Evolutionary conservation across 163 green algal genomes (phyloP).

Genomic region (Trebouxiophyceae sp.): DNA sequence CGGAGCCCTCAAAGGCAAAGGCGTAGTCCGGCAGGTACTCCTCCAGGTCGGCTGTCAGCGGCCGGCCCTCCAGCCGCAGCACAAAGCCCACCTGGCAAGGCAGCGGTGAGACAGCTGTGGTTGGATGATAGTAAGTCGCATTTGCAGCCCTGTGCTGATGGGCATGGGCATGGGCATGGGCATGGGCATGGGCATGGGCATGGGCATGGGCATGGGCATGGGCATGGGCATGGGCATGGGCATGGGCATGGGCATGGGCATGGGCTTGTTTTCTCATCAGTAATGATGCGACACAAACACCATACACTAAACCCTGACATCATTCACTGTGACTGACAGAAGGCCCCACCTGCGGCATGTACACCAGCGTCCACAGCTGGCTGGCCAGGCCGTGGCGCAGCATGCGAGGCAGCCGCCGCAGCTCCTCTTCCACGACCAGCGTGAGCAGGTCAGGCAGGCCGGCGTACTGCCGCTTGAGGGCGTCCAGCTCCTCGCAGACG

Average conservation of each 20-base stretch:
- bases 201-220: too few relatives aligned
- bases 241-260: background rate
- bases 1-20: slow-evolving; percentile 34
- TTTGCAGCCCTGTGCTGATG: too few relatives aligned
- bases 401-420: slow-evolving; percentile 46
- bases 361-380: slow-evolving; percentile 66
- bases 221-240: background rate
- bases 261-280: too few relatives aligned
- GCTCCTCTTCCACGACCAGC: slow-evolving; percentile 50
- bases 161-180: too few relatives aligned
- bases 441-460: slow-evolving; percentile 49
- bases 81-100: slow-evolving; percentile 70
- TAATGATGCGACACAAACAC: too few relatives aligned
- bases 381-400: slow-evolving; percentile 28
- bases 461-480: slow-evolving; percentile 44
- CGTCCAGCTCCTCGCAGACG: slow-evolving; percentile 64
- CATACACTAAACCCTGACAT: too few relatives aligned
- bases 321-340: too few relatives aligned
- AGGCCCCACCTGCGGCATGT: slow-evolving; percentile 64
- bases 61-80: slow-evolving; percentile 40
- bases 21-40: slow-evolving; percentile 67
- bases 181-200: background rate
- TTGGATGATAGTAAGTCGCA: too few relatives aligned
- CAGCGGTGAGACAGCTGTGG: too few relatives aligned
- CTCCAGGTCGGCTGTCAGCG: slow-evolving; percentile 48